Conservation (phyloP, 306 rosid species). For the Vigna angularis region DNA sequence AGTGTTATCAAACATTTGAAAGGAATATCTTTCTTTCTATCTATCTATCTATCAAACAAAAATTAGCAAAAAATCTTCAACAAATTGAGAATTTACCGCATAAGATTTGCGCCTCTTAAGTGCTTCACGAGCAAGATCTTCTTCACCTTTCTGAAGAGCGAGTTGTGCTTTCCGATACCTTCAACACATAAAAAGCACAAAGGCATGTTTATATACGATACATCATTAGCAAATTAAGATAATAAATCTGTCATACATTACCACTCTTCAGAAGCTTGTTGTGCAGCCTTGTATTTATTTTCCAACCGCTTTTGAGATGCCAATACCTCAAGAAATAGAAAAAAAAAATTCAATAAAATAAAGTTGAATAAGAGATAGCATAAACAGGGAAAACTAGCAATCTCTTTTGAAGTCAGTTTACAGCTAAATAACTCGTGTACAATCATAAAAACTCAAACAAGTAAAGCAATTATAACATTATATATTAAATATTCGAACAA, state of each 20-base stretch:
- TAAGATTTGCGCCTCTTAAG: conserved; percentile 91
- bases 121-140: conserved; percentile 98
- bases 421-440: background rate
- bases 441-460: background rate
- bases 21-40: background rate
- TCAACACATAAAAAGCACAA: conserved; percentile 36
- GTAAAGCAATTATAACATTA: conserved; percentile 4
- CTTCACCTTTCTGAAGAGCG: conserved; percentile 93
- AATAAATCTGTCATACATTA: conserved; percentile 48
- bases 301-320: conserved; percentile 95
- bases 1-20: conserved; percentile 7
- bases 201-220: conserved; percentile 26
- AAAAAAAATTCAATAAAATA: conserved; percentile 18
- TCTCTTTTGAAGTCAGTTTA: conserved; percentile 7
- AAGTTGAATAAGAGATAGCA: background rate
- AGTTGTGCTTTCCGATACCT: conserved; percentile 96
- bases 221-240: conserved; percentile 29
- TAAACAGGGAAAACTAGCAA: background rate
- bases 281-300: conserved; percentile 86
- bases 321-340: conserved; percentile 66
- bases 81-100: conserved; percentile 64
- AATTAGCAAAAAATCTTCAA: conserved; percentile 3
- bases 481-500: background rate
- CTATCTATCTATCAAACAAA: background rate
- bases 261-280: conserved; percentile 98